Evolutionary conservation across 768 basidiomycete genomes (phyloP).

Genomic region (Mycena pura): DNA sequence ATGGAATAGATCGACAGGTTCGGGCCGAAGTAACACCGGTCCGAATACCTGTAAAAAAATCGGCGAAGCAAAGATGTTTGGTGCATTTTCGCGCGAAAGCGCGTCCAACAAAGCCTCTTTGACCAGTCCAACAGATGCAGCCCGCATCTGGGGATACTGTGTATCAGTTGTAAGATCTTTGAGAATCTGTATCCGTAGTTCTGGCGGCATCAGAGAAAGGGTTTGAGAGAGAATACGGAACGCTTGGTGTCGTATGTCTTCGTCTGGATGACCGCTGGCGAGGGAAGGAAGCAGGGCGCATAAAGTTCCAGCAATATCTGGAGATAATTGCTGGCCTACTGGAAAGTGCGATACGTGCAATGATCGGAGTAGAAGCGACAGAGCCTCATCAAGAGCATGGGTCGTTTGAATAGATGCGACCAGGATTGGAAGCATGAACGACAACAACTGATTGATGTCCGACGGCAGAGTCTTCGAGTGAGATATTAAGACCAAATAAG

Average conservation of each 20-base stretch:
- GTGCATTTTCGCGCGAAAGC: conserved; percentile 32
- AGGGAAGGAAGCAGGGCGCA: conserved; percentile 58
- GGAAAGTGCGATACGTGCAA: conserved; percentile 35
- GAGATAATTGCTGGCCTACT: conserved; percentile 37
- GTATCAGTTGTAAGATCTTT: conserved; percentile 56
- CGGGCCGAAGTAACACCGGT: conserved; percentile 61
- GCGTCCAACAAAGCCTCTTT: conserved; percentile 71
- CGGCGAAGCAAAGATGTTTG: conserved; percentile 60
- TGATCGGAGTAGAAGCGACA: conserved; percentile 59
- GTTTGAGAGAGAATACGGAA: conserved; percentile 66
- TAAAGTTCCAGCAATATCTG: conserved; percentile 56
- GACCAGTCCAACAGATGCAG: conserved; percentile 70
- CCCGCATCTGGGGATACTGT: conserved; percentile 69
- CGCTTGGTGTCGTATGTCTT: conserved; percentile 61
- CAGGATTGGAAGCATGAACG: conserved; percentile 48
- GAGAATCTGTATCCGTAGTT: conserved; percentile 60
- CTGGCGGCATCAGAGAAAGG: conserved; percentile 53
- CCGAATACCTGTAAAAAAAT: conserved; percentile 65
- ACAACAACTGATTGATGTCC: conserved; percentile 31
- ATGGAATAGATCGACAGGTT: conserved; percentile 59
- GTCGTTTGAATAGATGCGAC: conserved; percentile 61
- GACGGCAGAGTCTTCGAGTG: conserved; percentile 32
- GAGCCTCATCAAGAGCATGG: conserved; percentile 60
- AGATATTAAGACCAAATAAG: conserved; percentile 46
- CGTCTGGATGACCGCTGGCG: conserved; percentile 68